Evolutionary conservation across 2,329 filamentous ascomycete genomes (phyloP), one percentile per base, ranked within the genome.

Genomic region (Apiospora aurea): DNA sequence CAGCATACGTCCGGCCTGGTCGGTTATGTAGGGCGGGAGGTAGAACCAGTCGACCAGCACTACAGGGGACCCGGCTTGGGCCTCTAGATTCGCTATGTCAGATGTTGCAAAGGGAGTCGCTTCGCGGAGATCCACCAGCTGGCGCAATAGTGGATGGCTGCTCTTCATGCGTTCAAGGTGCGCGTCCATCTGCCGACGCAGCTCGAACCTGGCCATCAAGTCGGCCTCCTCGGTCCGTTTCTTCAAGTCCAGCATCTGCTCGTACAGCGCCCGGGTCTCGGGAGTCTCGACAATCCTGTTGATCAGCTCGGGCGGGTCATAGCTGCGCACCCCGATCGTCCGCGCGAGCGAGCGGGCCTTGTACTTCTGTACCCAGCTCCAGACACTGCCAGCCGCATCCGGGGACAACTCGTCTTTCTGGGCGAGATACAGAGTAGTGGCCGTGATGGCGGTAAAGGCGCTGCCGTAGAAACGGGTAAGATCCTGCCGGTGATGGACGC

Each of bases 351-450:
- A 64, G 18, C 57, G 29, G 0, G 57, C 57, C 34, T 64, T 64
- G 57, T 64, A 64, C 57, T 64, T 64, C 3, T 64, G 57, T 2
- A 64, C 57, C 57, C 57, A 64, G 8, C 29, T 38, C 53, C 53
- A 61, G 29, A 61, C 10, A n/a, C 4, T 21, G 16, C 29, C 18
- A 13, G 29, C 29, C 18, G 29, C 7, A 10, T 38, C 53, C 29
- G 16, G 2, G 4, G 18, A 38, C 29, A 11, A 2, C 1, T 38
- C 29, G 2, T n/a, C 18, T 11, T n/a, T 8, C 2, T n/a, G 8
- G 34, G 29, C 18, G 4, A 64, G 57, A 11, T 41, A 21, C 10
- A 64, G 57, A 16, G 57, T 41, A 7, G 41, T 41, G 57, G 57
- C 57, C 4, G 34, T 5, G 34, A 64, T 64, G 57, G 21, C 18